Conservation (phyloP, 176 grass and related monocot genomes). For the Areca catechu region DNA sequence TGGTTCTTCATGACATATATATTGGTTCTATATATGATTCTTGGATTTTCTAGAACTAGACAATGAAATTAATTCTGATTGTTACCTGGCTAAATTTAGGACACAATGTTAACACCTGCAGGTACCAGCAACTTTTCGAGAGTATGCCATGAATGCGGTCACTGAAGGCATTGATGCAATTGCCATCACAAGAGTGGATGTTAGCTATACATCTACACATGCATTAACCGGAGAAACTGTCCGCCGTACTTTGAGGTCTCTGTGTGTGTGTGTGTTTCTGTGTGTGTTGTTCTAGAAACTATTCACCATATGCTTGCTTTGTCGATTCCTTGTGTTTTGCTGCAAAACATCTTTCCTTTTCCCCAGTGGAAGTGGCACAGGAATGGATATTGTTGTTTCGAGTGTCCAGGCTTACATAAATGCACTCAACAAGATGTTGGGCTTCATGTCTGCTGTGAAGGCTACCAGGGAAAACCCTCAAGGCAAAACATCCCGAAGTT, state of each 20-base stretch:
- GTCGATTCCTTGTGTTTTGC: too few species aligned
- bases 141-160: constrained; percentile 77
- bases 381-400: constrained; percentile 72
- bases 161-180: constrained; percentile 98
- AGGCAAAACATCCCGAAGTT: constrained; percentile 15
- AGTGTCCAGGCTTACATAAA: constrained; percentile 80
- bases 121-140: constrained; percentile 62
- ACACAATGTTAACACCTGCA: constrained; percentile 14
- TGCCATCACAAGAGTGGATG: constrained; percentile 70
- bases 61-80: too few species aligned
- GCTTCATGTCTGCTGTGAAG: constrained; percentile 46
- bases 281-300: too few species aligned
- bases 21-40: too few species aligned
- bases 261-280: too few species aligned
- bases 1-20: too few species aligned
- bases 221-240: constrained; percentile 31
- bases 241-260: constrained; percentile 59
- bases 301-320: too few species aligned
- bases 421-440: constrained; percentile 83
- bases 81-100: too few species aligned
- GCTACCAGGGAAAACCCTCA: constrained; percentile 32
- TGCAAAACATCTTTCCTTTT: constrained; percentile 2
- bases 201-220: constrained; percentile 24
- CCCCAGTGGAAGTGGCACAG: constrained; percentile 68
- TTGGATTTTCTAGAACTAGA: too few species aligned